Evolutionary conservation across 2,329 filamentous ascomycete species (phyloP).

Genomic region (Fusarium compactum): DNA sequence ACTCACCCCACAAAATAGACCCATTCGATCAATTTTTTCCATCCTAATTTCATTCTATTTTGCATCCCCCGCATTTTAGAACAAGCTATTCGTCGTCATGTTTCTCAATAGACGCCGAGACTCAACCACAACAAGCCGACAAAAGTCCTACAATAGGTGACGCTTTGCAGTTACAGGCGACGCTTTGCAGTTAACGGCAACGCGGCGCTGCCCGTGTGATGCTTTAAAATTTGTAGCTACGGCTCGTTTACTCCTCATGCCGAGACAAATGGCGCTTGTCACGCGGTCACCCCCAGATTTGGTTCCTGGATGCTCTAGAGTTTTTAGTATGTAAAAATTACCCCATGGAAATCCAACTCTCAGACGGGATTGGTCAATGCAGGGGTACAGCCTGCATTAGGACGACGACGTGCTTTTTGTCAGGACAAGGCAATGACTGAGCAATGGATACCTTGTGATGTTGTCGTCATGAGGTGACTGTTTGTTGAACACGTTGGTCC

Average conservation of each 20-base stretch:
- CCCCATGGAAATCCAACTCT: constrained; percentile 45
- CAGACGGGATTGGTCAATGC: constrained; percentile 19
- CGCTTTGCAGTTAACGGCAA: constrained; percentile 49
- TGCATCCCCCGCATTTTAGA: constrained; percentile 41
- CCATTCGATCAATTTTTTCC: constrained; percentile 12
- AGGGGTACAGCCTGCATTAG: constrained; percentile 25
- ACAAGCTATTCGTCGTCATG: constrained; percentile 33
- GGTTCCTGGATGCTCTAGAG: constrained; percentile 46
- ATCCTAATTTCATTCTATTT: background rate
- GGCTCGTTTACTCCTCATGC: constrained; percentile 1
- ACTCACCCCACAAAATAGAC: constrained; percentile 45
- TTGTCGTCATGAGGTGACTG: constrained; percentile 26
- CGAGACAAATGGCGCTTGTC: constrained; percentile 42
- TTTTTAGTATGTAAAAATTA: constrained; percentile 49
- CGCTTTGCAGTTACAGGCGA: constrained; percentile 11
- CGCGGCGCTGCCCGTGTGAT: constrained; percentile 40
- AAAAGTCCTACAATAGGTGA: background rate
- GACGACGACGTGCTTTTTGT: constrained; percentile 25
- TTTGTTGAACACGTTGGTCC: constrained; percentile 8
- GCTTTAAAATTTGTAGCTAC: background rate
- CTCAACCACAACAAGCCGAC: background rate
- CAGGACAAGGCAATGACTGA: constrained; percentile 6
- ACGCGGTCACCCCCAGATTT: constrained; percentile 41
- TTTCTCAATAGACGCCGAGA: constrained; percentile 9
- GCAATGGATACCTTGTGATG: constrained; percentile 36